Evolutionary conservation across 1,284 basidiomycete species (phyloP), one percentile per base, ranked within the genome.

Genomic region (Earliella scabrosa): DNA sequence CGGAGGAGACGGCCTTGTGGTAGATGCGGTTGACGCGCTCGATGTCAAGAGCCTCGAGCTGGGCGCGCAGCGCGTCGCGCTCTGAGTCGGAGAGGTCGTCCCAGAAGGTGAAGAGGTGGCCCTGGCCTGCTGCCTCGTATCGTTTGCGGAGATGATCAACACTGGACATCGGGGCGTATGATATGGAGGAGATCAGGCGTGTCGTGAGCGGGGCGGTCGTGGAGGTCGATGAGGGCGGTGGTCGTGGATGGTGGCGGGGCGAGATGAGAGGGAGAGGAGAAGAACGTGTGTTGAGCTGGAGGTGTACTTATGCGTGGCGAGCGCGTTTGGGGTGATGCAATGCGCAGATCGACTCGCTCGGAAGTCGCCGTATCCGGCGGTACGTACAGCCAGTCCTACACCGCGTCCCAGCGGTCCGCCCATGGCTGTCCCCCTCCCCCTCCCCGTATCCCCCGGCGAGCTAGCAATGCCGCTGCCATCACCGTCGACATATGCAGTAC

Each of bases 1-100:
- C 93, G 13, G 87, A 81, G 44, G 81, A 73, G 64, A 94, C 79
- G 29, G 97, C 92, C 63, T 87, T 90, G 51, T 81, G 69, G 82
- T 88, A 97, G 64, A 98, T 87, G 62, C 85, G 83, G 79, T 98
- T 98, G 60, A 99, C 93, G 65, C 95, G 92, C 59, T 88, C 82
- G 60, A 97, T 89, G 72, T 99, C 90, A 70, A 99, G 88, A 11
- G 79, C 75, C 39, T 85, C 79, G 66, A 98, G 89, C 76, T 98
- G 97, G 38, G 75, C 68, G 52, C 84, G 73, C 45, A 99, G 82
- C 13, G 81, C 66, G 8, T 73, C 70, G 67, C 88, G 92, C 68
- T 97, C 87, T 7, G 77, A 54, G 7, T 84, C 74, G 43, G 85
- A 76, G 58, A 98, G 87, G 50, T 80, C 76, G 59, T 87, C 79